These are phyloP conservation scores for Vicia villosa DNA, from an alignment of 306 rosid genomes.

Conservation along the genomic window DNA sequence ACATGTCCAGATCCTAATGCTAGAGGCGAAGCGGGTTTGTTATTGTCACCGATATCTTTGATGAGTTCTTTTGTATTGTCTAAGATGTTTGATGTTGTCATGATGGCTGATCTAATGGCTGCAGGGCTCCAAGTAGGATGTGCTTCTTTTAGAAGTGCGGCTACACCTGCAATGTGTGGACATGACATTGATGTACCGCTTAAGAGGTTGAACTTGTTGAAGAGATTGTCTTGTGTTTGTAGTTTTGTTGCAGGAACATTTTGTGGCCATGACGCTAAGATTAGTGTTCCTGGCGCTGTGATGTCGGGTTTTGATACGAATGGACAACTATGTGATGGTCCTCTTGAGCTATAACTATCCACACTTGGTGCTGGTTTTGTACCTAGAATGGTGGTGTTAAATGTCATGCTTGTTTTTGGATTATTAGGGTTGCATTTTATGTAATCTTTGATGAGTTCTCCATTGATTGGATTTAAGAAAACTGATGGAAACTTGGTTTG, in stretches of 20 bases:
- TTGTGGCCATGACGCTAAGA: constrained; percentile 84
- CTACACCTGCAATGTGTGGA: constrained; percentile 76
- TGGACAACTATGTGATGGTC: constrained; percentile 75
- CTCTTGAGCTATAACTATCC: constrained; percentile 70
- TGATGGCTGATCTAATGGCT: constrained; percentile 71
- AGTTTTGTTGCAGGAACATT: constrained; percentile 27
- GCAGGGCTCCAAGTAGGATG: constrained; percentile 78
- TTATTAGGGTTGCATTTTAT: constrained; percentile 30
- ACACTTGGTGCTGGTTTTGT: constrained; percentile 63
- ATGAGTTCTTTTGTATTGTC: constrained; percentile 56
- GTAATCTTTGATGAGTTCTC: constrained; percentile 56
- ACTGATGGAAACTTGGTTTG: constrained; percentile 40
- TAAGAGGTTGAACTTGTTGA: constrained; percentile 46
- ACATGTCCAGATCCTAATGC: constrained; percentile 83
- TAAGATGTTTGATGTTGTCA: constrained; percentile 61
- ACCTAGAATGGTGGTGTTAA: constrained; percentile 46
- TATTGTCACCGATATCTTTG: constrained; percentile 52
- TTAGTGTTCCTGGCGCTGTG: constrained; percentile 67
- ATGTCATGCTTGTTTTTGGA: constrained; percentile 54
- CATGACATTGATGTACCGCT: constrained; percentile 93
- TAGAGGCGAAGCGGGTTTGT: constrained; percentile 58
- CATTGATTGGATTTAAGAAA: constrained; percentile 38
- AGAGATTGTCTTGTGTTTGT: neutral
- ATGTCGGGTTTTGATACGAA: constrained; percentile 74
- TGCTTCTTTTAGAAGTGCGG: constrained; percentile 58